Conservation (phyloP, 202 grass and related monocot genomes). For the Tripidium arundinaceum region DNA sequence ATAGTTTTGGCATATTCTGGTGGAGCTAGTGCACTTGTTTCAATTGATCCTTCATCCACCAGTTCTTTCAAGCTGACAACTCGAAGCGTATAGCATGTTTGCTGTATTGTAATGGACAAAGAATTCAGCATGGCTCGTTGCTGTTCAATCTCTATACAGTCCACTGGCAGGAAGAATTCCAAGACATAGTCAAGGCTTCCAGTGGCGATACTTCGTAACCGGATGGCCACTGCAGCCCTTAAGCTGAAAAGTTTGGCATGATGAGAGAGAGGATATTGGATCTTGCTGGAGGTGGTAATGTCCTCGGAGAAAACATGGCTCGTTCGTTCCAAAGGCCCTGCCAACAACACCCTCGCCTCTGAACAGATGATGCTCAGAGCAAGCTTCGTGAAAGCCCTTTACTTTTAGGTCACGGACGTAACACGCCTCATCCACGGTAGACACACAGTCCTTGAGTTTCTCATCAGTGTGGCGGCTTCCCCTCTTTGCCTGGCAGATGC, state of each 20-base stretch:
- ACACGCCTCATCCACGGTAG: conserved; percentile 71
- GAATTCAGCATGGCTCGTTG: conserved; percentile 63
- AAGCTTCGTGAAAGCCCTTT: conserved; percentile 67
- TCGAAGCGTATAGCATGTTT: conserved; percentile 47
- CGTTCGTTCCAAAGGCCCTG: conserved; percentile 61
- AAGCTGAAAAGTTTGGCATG: conserved; percentile 77
- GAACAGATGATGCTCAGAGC: conserved; percentile 89
- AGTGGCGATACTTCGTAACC: conserved; percentile 49
- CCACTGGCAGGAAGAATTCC: conserved; percentile 79
- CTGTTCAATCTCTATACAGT: conserved; percentile 47
- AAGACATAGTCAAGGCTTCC: conserved; percentile 66
- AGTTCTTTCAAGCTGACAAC: conserved; percentile 59
- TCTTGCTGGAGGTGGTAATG: conserved; percentile 52
- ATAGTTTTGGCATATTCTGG: conserved; percentile 24
- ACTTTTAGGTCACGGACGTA: conserved; percentile 45
- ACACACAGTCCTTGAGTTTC: conserved; percentile 61
- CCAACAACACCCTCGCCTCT: conserved; percentile 84
- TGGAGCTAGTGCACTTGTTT: conserved; percentile 13
- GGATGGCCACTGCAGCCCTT: conserved; percentile 67
- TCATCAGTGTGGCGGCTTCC: conserved; percentile 75
- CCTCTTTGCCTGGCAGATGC: conserved; percentile 63
- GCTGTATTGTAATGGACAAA: conserved; percentile 63
- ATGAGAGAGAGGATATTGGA: conserved; percentile 74
- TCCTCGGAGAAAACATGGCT: conserved; percentile 74
- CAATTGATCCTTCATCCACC: conserved; percentile 40